These are phyloP conservation scores for Syzygium grande DNA, from an alignment of 345 rosid genomes.

Conservation along the genomic window DNA sequence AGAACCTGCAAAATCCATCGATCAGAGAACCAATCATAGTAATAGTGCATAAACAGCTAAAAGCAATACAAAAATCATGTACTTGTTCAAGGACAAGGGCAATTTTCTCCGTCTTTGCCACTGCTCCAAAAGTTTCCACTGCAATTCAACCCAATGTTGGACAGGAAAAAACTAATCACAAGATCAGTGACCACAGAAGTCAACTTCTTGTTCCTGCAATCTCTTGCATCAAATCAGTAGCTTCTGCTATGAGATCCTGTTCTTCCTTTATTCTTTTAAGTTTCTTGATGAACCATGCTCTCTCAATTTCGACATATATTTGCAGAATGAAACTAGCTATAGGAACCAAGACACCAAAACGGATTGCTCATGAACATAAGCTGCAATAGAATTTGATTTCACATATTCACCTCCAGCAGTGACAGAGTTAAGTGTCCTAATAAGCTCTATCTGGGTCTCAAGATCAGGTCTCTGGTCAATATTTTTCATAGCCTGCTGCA, in stretches of 20 bases:
- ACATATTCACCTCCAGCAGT: constrained; percentile 70
- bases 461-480: constrained; percentile 89
- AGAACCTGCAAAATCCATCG: constrained; percentile 47
- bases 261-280: constrained; percentile 90
- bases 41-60: background rate
- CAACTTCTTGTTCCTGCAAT: constrained; percentile 53
- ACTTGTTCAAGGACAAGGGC: constrained; percentile 92
- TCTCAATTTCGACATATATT: constrained; percentile 38
- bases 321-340: constrained; percentile 4
- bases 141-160: background rate
- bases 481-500: constrained; percentile 91
- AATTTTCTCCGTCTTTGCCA: constrained; percentile 94
- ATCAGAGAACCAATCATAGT: background rate
- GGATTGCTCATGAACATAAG: background rate
- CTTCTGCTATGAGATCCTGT: constrained; percentile 80
- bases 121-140: constrained; percentile 96
- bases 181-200: background rate
- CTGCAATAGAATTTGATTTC: background rate
- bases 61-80: constrained; percentile 2
- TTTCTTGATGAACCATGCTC: constrained; percentile 53
- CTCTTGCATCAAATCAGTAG: constrained; percentile 96
- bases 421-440: constrained; percentile 60
- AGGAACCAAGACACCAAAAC: background rate
- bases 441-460: constrained; percentile 82
- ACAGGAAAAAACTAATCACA: background rate